Evolutionary conservation across 1,139 yeast genomes (phyloP).

Genomic region (Blastobotrys proliferans): DNA sequence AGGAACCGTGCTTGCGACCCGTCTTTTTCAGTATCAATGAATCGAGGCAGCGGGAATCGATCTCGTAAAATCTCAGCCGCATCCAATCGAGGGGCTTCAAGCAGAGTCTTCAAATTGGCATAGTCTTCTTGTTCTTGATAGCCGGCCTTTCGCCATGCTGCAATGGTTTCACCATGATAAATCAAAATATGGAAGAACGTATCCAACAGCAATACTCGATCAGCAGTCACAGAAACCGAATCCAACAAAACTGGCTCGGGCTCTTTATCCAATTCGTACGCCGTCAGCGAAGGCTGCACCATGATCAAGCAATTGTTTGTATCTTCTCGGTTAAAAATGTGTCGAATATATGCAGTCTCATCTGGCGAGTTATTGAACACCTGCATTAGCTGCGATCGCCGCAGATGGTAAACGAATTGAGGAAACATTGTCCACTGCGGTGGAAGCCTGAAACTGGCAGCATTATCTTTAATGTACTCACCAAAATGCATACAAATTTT

Average conservation of each 20-base stretch:
- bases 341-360: slow-evolving; percentile 68
- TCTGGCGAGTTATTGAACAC: slow-evolving; percentile 78
- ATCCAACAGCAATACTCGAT: slow-evolving; percentile 59
- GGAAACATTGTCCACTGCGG: slow-evolving; percentile 69
- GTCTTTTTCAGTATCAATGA: slow-evolving; percentile 70
- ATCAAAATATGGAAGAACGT: slow-evolving; percentile 72
- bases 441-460: slow-evolving; percentile 65
- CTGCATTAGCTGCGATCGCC: slow-evolving; percentile 65
- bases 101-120: slow-evolving; percentile 54
- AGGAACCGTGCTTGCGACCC: slow-evolving; percentile 77
- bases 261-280: slow-evolving; percentile 59
- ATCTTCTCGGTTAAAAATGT: slow-evolving; percentile 63
- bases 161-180: slow-evolving; percentile 63
- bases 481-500: slow-evolving; percentile 76
- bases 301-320: slow-evolving; percentile 60
- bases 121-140: slow-evolving; percentile 66
- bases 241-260: slow-evolving; percentile 65
- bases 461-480: slow-evolving; percentile 63
- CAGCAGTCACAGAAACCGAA: slow-evolving; percentile 59
- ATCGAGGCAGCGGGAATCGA: slow-evolving; percentile 69
- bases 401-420: slow-evolving; percentile 67
- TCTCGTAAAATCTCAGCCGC: slow-evolving; percentile 65
- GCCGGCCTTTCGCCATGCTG: slow-evolving; percentile 65
- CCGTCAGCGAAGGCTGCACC: slow-evolving; percentile 71
- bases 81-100: slow-evolving; percentile 63